Evolutionary conservation across 2,329 filamentous ascomycete species (phyloP).

Genomic region (Epichloe gansuensis): DNA sequence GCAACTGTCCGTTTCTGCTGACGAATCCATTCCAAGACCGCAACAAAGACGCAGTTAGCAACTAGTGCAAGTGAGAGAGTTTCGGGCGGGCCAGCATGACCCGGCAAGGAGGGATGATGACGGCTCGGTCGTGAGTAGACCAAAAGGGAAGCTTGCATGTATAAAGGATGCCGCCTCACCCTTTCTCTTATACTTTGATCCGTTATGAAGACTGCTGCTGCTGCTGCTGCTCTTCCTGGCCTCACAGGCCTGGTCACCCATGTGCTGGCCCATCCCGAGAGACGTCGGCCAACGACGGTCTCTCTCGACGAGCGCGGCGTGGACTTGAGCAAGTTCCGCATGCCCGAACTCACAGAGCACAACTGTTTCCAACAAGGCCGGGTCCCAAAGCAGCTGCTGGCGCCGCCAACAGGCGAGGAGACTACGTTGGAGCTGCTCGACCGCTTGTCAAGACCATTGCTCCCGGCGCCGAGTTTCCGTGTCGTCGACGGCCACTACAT

Average conservation of each 20-base stretch:
- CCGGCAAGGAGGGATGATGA: not conserved
- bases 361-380: slow-evolving; percentile 11
- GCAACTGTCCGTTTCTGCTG: not conserved
- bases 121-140: slow-evolving; percentile 1
- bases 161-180: not conserved
- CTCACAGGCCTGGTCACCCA: slow-evolving; percentile 21
- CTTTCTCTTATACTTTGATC: not conserved
- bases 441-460: slow-evolving; percentile 28
- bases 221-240: slow-evolving; percentile 17
- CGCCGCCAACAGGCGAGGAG: slow-evolving; percentile 15
- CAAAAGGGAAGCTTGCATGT: slow-evolving; percentile 4
- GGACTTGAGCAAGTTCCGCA: slow-evolving; percentile 20
- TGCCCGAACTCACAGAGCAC: slow-evolving; percentile 21
- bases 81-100: not conserved
- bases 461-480: slow-evolving; percentile 35
- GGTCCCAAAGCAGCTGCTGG: slow-evolving; percentile 12
- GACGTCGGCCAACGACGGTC: slow-evolving; percentile 13
- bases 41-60: not conserved
- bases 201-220: slow-evolving; percentile 22
- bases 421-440: slow-evolving; percentile 32
- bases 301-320: slow-evolving; percentile 18
- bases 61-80: not conserved
- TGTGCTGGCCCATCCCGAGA: slow-evolving; percentile 21
- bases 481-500: slow-evolving; percentile 40
- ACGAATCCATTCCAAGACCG: not conserved